A percentile compares a stretch with the other conserved stretches of the same genome.
Conservation (phyloP, 2,329 filamentous ascomycete species). For the Aspergillus quadricinctus region DNA sequence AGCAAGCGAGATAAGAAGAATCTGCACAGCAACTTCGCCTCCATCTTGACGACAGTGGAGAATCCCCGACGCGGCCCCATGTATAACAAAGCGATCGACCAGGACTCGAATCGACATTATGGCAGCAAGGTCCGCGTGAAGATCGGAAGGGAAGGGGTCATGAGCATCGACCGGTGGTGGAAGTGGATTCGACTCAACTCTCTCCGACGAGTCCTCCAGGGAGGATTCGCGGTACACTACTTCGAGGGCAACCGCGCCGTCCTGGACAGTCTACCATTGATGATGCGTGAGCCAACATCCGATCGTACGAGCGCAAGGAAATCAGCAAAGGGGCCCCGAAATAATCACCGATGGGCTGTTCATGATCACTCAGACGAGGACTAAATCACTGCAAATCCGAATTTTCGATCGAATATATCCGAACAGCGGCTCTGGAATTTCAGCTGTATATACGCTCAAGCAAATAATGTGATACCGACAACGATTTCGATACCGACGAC, state of each 20-base stretch:
- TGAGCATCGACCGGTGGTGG: slow-evolving; percentile 70
- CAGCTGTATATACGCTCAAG: neutral
- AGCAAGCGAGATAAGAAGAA: slow-evolving; percentile 64
- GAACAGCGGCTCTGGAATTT: neutral
- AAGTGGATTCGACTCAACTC: slow-evolving; percentile 62
- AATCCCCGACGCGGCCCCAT: slow-evolving; percentile 63
- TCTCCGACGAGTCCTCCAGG: slow-evolving; percentile 57
- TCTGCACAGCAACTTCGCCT: slow-evolving; percentile 62
- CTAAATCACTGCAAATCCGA: too few species aligned
- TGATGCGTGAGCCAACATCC: slow-evolving; percentile 27
- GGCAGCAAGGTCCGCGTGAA: slow-evolving; percentile 60
- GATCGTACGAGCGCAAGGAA: slow-evolving; percentile 27
- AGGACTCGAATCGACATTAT: slow-evolving; percentile 56
- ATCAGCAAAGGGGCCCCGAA: slow-evolving; percentile 22
- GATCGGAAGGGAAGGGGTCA: slow-evolving; percentile 53
- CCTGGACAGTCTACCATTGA: slow-evolving; percentile 54
- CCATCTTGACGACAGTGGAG: slow-evolving; percentile 63
- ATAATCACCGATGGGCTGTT: slow-evolving; percentile 25
- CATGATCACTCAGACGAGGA: slow-evolving; percentile 25
- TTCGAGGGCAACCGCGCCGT: slow-evolving; percentile 57
- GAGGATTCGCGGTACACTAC: slow-evolving; percentile 61
- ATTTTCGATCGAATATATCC: neutral
- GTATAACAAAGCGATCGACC: slow-evolving; percentile 61
- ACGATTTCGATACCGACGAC: neutral
- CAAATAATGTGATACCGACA: neutral